A percentile compares a stretch with the other conserved stretches of the same genome.
Conservation (phyloP, 2,329 filamentous ascomycete genomes). For the Hypomyces rosellus region DNA sequence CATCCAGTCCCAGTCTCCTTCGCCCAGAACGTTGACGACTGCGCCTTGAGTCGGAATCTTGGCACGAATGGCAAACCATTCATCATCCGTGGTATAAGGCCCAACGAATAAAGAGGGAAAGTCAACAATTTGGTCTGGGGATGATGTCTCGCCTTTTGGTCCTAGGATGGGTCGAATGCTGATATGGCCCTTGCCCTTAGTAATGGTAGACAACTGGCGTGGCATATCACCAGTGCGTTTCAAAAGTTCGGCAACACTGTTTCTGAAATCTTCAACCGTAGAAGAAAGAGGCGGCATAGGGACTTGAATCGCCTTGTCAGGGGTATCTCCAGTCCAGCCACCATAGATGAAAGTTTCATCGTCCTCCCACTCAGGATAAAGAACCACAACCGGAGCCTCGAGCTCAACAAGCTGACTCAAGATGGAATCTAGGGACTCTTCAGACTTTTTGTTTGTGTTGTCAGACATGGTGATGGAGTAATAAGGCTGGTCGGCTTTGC, state of each 20-base stretch:
- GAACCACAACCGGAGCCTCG: background rate
- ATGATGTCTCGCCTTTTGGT: background rate
- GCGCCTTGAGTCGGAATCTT: slow-evolving; percentile 14
- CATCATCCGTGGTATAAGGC: slow-evolving; percentile 12
- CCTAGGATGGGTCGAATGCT: slow-evolving; percentile 14
- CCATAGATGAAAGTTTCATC: background rate
- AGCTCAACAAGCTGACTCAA: background rate
- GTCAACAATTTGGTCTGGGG: slow-evolving; percentile 8
- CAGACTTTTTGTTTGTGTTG: background rate
- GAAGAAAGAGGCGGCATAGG: slow-evolving; percentile 7
- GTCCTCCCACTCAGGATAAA: slow-evolving; percentile 7
- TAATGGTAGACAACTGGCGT: background rate
- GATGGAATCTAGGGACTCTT: background rate
- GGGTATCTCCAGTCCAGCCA: background rate
- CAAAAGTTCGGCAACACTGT: slow-evolving; percentile 6
- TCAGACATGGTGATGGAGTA: slow-evolving; percentile 2
- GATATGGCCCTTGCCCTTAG: slow-evolving; percentile 1
- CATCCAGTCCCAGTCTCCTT: slow-evolving; percentile 14
- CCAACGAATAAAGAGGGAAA: slow-evolving; percentile 14
- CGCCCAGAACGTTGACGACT: slow-evolving; percentile 8
- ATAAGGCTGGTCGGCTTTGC: background rate
- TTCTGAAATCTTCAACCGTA: background rate
- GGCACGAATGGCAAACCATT: slow-evolving; percentile 20
- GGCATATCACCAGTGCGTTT: background rate
- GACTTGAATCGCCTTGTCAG: background rate